These are phyloP conservation scores for Teunomyces cretensis DNA, from an alignment of 805 yeast genomes.

Conservation along the genomic window DNA sequence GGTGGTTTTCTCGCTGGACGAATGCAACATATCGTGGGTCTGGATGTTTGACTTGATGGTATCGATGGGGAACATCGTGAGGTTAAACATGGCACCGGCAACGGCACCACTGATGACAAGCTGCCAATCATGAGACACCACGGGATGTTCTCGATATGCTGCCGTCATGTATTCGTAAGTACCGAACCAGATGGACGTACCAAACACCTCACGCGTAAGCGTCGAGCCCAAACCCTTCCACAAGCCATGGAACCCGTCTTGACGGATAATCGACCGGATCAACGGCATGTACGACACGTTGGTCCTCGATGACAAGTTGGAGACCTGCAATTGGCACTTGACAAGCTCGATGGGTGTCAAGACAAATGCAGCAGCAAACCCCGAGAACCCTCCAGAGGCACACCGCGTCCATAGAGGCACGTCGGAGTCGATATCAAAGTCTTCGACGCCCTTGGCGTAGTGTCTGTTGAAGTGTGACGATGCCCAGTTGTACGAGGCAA, in stretches of 20 bases:
- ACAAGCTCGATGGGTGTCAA: slow-evolving; percentile 90
- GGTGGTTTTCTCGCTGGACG: slow-evolving; percentile 1
- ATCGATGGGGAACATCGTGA: slow-evolving; percentile 84
- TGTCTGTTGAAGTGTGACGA: slow-evolving; percentile 34
- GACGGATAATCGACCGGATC: slow-evolving; percentile 37
- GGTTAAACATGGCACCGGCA: slow-evolving; percentile 82
- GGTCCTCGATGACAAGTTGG: slow-evolving; percentile 26
- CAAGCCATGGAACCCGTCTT: slow-evolving; percentile 66
- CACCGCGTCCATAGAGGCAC: slow-evolving; percentile 46
- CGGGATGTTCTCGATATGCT: slow-evolving; percentile 10
- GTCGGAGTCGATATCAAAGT: slow-evolving; percentile 18
- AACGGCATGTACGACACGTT: slow-evolving; percentile 31
- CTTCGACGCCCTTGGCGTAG: neutral
- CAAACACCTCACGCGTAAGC: slow-evolving; percentile 77
- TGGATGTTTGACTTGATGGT: slow-evolving; percentile 88
- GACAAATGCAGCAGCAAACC: slow-evolving; percentile 77
- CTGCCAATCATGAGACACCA: slow-evolving; percentile 41
- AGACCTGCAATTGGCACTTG: slow-evolving; percentile 84
- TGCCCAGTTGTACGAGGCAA: slow-evolving; percentile 56
- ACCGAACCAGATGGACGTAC: slow-evolving; percentile 94
- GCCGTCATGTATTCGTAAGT: slow-evolving; percentile 58
- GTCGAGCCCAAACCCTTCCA: slow-evolving; percentile 91
- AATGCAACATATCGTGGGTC: slow-evolving; percentile 42
- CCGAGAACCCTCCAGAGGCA: slow-evolving; percentile 77
- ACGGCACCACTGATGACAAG: slow-evolving; percentile 75